Conservation (phyloP, 2,329 filamentous ascomycete species). For the Trichoderma semiorbis region DNA sequence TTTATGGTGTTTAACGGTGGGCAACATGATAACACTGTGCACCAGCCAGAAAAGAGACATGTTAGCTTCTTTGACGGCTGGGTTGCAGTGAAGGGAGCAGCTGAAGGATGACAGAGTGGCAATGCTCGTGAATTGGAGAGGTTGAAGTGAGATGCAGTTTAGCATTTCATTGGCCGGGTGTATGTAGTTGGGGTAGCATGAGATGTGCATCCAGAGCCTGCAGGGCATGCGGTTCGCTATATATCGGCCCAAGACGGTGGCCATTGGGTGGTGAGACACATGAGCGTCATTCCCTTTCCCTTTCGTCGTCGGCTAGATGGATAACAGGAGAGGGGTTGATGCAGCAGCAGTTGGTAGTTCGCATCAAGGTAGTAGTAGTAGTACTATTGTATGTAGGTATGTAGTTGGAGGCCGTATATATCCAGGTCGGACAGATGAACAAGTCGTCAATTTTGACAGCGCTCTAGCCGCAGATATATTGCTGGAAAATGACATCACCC, state of each 20-base stretch:
- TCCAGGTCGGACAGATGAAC: background rate
- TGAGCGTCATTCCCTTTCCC: background rate
- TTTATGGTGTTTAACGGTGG: background rate
- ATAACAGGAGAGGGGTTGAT: no score
- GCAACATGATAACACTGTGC: background rate
- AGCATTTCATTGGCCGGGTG: background rate
- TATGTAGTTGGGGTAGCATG: background rate
- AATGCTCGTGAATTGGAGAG: background rate
- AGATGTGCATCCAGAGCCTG: background rate
- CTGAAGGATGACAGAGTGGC: slow-evolving; percentile 5
- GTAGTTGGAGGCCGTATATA: background rate
- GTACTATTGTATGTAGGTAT: background rate
- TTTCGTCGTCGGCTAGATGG: background rate
- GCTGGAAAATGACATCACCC: background rate
- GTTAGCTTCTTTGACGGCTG: background rate
- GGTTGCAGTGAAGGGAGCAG: background rate
- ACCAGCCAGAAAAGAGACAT: background rate
- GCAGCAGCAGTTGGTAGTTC: background rate
- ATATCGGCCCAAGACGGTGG: background rate
- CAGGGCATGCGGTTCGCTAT: background rate
- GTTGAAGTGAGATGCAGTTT: background rate
- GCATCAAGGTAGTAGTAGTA: background rate
- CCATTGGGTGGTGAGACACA: background rate
- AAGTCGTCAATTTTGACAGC: background rate
- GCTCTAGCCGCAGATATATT: background rate